Base-by-base conservation (phyloP, 2,329 filamentous ascomycete species). In the Curvularia sp. region DNA sequence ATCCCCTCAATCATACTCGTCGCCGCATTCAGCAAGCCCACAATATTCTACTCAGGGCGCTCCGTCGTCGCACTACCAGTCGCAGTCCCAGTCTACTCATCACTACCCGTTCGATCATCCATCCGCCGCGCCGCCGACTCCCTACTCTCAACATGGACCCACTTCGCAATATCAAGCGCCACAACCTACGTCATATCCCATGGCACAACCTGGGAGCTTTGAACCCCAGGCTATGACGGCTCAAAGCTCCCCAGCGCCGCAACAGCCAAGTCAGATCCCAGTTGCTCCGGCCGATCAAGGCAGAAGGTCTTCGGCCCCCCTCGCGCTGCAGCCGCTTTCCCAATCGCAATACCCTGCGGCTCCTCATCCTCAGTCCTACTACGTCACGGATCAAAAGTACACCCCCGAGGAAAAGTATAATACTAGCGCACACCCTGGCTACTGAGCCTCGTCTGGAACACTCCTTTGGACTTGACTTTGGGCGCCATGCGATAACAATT, bases 251-350 rank as follows among this genome's bases (percentile, higher is more conserved):
- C 57, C 70, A 18, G 48, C 64, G 6, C 39, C 53, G 26, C 62
- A 64, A 44, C 66, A 63, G 12, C 57, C 63, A 33, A 50, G 60
- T 2, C 65, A 67, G 26, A 61, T 53, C 26, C 55, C 66, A 18
- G 51, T 62, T 30, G 49, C 58, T 8, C 69, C 68, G 24, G 65
- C 68, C 20, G 67, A 74, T 46, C 52, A 63, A n/a, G 64, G 69
- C 28, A 68, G 74, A 49, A 63, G 74, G 43, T 62, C 72, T 22
- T 76, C 74, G 12, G 71, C 72, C 42, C 72, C 73, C 8, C 63
- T 76, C 15, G 56, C 68, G 13, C 49, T 74, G 43, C 72, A 72
- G 49, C 49, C 64, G 1, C 74, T 73, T 47, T 52, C 53, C 35
- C 70, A 69, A 30, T 31, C 64, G 3, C 60, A 64, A 7, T 73